Evolutionary conservation across 2,329 filamentous ascomycete species (phyloP), one percentile per base, ranked within the genome.

Genomic region (Pseudopyrenochaeta lycopersici): DNA sequence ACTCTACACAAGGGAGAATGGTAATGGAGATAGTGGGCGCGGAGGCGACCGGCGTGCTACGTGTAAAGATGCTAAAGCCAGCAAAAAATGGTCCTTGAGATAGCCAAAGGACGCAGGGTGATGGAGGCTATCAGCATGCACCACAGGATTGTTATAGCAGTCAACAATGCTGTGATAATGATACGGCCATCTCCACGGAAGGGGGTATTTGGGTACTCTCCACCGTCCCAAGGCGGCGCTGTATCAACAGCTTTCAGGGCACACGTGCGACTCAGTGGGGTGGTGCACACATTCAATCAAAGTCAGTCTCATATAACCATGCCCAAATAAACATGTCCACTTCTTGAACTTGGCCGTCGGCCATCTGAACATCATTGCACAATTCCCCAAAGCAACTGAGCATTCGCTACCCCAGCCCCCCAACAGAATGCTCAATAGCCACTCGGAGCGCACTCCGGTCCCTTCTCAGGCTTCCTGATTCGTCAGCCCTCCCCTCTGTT

Each of bases 381-480:
- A 57, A 48, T 39, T 17, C 4, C n/a, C 17, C 18, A 11, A 41
- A 56, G 36, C 49, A 54, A 23, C 50, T 46, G 46, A 53, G 43
- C 47, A 31, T 48, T 45, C 12, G 40, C 18, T 35, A 27, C 39
- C 23, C 40, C 21, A 30, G 23, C 23, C 21, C 20, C 20, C n/a
- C n/a, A 35, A 17, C 15, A 35, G 11, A 4, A 5, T 14, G 5
- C 32, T 27, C 23, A 4, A 27, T 27, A 27, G 23, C 23, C 23
- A 27, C 23, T 27, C 23, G 23, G 23, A 27, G 11, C 46, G 49
- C 52, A 49, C 35, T 45, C 31, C 33, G 29, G 40, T 41, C 50
- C 50, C 57, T 70, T 69, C 68, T 70, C 68, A 63, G 51, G 39
- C 41, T 40, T 30, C 31, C 32, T 53, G 46, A 60, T 56, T 62